Percentiles rank a stretch among this genome's conserved stretches.
These are phyloP conservation scores for Penicillium verhagenii DNA, from an alignment of 495 filamentous ascomycete genomes.

Conservation along the genomic window DNA sequence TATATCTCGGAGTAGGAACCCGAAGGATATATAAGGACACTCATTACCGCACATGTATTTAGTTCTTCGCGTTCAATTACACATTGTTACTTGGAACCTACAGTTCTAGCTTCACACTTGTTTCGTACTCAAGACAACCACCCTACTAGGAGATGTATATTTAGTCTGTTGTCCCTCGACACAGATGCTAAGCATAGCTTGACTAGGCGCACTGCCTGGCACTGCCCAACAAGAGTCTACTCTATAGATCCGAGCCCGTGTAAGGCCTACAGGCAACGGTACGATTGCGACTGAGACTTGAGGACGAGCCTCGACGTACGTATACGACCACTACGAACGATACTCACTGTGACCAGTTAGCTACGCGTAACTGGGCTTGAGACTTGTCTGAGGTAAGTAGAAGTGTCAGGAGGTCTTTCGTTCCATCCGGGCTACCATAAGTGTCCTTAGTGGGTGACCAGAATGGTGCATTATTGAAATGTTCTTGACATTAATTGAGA, in stretches of 20 bases:
- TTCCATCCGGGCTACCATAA: no score
- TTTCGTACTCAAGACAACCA: background rate
- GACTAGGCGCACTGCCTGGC: background rate
- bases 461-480: no score
- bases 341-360: conserved; percentile 7
- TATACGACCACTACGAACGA: background rate
- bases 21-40: background rate
- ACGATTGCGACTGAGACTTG: background rate
- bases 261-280: background rate
- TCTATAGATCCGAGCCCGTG: background rate
- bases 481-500: no score
- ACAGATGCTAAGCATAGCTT: background rate
- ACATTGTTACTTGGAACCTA: conserved; percentile 4
- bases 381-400: no score
- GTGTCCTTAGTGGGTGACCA: no score
- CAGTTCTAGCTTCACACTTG: background rate
- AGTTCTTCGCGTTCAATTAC: background rate
- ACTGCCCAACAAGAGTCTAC: background rate
- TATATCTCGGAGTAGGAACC: background rate
- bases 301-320: background rate
- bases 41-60: conserved; percentile 1
- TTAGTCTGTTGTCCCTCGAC: background rate
- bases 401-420: no score
- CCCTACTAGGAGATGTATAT: background rate
- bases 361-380: no score